Percentiles rank a stretch among this genome's conserved stretches.
Evolutionary conservation across 441 rosid species (phyloP).

Genomic region (Euphorbia celastroides): DNA sequence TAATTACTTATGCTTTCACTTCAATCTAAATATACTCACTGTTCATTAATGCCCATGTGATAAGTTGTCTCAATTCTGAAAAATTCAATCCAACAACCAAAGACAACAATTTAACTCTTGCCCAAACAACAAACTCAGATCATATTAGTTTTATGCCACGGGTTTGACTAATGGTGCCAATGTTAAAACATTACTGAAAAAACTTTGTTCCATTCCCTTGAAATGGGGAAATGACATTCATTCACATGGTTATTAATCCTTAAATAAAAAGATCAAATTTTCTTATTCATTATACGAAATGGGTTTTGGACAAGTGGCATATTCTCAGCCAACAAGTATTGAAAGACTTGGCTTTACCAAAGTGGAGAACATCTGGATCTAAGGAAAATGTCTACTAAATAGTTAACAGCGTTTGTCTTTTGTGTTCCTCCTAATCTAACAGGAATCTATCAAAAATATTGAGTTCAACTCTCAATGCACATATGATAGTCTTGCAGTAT

Average conservation of each 20-base stretch:
- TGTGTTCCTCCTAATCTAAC: conserved; percentile 16
- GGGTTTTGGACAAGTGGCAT: conserved; percentile 26
- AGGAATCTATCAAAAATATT: conserved; percentile 15
- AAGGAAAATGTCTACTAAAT: conserved; percentile 29
- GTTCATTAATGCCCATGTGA: conserved; percentile 40
- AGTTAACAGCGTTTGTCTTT: conserved; percentile 34
- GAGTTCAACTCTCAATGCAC: conserved; percentile 27
- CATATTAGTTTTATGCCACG: conserved; percentile 15
- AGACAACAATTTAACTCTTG: conserved; percentile 20
- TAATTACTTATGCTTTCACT: neutral
- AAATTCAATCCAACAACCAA: conserved; percentile 16
- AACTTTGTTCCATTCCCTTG: conserved; percentile 11
- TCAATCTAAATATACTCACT: neutral
- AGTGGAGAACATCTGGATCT: conserved; percentile 23
- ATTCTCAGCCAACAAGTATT: conserved; percentile 15
- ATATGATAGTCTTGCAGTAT: conserved; percentile 4
- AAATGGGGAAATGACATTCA: conserved; percentile 19
- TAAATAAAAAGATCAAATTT: neutral
- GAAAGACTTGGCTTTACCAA: conserved; percentile 12
- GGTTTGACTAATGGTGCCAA: conserved; percentile 28
- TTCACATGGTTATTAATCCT: conserved; percentile 33
- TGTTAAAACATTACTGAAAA: conserved; percentile 14
- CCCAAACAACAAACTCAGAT: conserved; percentile 27
- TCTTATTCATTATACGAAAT: conserved; percentile 7
- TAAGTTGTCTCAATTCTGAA: conserved; percentile 36